phyloP scores from a whole-genome alignment of 1,139 yeast species.

The Candida sp. region DNA sequence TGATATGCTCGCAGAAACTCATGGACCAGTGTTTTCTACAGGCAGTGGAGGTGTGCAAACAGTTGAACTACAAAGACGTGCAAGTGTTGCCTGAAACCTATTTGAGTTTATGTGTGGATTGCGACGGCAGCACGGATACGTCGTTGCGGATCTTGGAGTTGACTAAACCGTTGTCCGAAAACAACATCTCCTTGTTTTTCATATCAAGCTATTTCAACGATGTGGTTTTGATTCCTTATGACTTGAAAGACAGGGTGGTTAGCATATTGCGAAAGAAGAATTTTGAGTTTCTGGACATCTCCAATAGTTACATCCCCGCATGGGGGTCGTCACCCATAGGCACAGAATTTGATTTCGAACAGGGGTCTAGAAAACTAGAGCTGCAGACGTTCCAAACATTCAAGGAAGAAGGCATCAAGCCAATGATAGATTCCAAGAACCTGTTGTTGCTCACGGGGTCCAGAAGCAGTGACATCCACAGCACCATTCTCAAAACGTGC shows the following conservation, averaged over 20 bases:
- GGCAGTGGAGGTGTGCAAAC: constrained; percentile 33
- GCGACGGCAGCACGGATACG: constrained; percentile 59
- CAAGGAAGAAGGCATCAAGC: constrained; percentile 42
- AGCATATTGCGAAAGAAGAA: constrained; percentile 44
- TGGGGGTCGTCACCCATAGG: constrained; percentile 2
- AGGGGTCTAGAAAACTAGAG: constrained; percentile 23
- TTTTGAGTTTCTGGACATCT: constrained; percentile 48
- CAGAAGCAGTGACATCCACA: constrained; percentile 50
- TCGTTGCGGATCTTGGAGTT: constrained; percentile 60
- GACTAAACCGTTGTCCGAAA: constrained; percentile 63
- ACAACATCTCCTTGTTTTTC: constrained; percentile 64
- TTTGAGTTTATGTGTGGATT: constrained; percentile 61
- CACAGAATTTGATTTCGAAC: constrained; percentile 5
- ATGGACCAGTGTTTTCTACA: constrained; percentile 40
- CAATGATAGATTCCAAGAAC: constrained; percentile 42
- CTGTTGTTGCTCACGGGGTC: constrained; percentile 66
- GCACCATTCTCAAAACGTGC: constrained; percentile 41
- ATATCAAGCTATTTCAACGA: constrained; percentile 70
- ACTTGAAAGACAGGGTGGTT: constrained; percentile 47
- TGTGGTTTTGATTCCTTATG: constrained; percentile 62
- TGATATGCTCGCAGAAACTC: constrained; percentile 48
- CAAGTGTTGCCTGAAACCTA: constrained; percentile 51
- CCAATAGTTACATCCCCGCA: constrained; percentile 34
- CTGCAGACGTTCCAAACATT: constrained; percentile 46
- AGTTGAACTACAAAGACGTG: constrained; percentile 36